phyloP scores from a whole-genome alignment of 345 rosid genomes.

The Salix viminalis region DNA sequence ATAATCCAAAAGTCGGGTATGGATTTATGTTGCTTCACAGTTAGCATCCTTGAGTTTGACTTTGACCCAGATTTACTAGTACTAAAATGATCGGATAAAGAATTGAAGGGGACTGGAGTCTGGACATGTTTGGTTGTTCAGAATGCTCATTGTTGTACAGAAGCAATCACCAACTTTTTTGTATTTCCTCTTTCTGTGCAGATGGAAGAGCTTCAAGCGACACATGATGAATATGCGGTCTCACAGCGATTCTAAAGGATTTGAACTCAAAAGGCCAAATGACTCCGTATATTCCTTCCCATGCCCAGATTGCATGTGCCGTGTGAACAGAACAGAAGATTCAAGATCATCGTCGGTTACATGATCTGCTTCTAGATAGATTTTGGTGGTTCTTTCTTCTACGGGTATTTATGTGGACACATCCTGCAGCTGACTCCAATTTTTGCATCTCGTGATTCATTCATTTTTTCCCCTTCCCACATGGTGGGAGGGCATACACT shows the following conservation, averaged over 20 bases:
- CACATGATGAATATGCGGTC: slow-evolving; percentile 87
- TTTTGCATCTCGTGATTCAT: slow-evolving; percentile 39
- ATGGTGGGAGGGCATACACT: slow-evolving; percentile 33
- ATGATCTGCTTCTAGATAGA: slow-evolving; percentile 21
- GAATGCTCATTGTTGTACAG: neutral
- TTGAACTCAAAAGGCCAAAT: slow-evolving; percentile 79
- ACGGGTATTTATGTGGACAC: slow-evolving; percentile 19
- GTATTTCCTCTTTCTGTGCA: slow-evolving; percentile 19
- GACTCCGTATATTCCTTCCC: slow-evolving; percentile 88
- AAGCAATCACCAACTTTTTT: neutral
- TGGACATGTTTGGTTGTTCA: neutral
- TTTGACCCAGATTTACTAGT: neutral
- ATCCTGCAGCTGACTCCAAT: slow-evolving; percentile 31
- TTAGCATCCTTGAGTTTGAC: neutral
- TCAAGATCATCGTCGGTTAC: slow-evolving; percentile 41
- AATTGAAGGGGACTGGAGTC: neutral
- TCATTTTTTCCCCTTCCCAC: slow-evolving; percentile 34
- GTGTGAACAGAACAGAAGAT: slow-evolving; percentile 50
- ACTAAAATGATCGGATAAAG: neutral
- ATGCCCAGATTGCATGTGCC: slow-evolving; percentile 98
- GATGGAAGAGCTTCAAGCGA: slow-evolving; percentile 92
- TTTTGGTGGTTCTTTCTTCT: slow-evolving; percentile 17
- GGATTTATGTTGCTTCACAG: slow-evolving; percentile 14
- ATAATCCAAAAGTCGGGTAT: slow-evolving; percentile 86
- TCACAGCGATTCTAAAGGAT: slow-evolving; percentile 89